Base-by-base conservation (phyloP, 305 asterid species). In the Euphrasia arctica region DNA sequence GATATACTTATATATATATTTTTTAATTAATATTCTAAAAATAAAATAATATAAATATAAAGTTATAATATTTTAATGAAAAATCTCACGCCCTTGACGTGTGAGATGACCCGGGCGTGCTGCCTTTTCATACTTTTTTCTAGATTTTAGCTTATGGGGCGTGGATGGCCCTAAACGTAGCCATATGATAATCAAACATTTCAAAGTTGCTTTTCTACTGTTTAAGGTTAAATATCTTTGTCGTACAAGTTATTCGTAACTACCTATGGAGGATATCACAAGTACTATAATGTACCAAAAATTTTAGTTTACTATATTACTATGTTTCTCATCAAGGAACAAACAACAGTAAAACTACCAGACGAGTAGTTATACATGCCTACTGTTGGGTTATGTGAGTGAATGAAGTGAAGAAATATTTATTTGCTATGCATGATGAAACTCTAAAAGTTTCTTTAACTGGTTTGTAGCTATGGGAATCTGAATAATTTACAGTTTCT, bases 401-500 rank as follows among this genome's bases (percentile, higher is more conserved):
- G 43, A 36, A 34, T 66, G 58, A 49, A 64, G 60, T 60, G 58
- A 47, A 62, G 67, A 64, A 60, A 65, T 64, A 39, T 48, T 60
- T 54, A 64, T 41, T 52, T 25, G 50, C 66, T 31, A 15, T 54
- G 51, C 61, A 29, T 70, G 29, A 61, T 36, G 52, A 65, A 29
- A 55, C 45, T 59, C 14, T 60, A 22, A 43, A 70, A 67, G 64
- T 51, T 77, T 68, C 94, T 83, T 89, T 93, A 79, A 88, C 96
- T 58, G 61, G 72, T 25, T 54, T 68, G 48, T 74, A 94, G 99
- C 73, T 94, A 83, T 77, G 99, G 99, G 59, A 94, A 94, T 85
- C 78, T 86, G 80, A 85, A 78, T 85, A 93, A 93, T 79, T 88
- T 94, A 80, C 97, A 90, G 80, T 94, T 94, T 78, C 82, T 94